Conservation (phyloP, 2,329 filamentous ascomycete species). For the Niveomyces coronatus region DNA sequence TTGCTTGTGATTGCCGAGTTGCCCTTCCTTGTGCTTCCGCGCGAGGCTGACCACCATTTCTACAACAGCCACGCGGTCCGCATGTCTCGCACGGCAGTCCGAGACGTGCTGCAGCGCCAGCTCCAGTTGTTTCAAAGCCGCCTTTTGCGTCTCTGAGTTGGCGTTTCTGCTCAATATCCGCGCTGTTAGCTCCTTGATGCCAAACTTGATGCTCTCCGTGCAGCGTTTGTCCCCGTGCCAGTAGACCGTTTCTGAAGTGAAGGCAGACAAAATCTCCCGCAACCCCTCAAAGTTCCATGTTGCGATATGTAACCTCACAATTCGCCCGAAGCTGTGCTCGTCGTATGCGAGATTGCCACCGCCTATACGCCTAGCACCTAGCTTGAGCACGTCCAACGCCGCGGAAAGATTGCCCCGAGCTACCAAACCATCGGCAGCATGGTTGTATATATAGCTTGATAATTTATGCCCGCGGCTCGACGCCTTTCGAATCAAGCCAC, state of each 20-base stretch:
- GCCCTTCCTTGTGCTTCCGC: not conserved
- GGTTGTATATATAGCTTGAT: conserved; percentile 27
- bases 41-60: conserved; percentile 15
- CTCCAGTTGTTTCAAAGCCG: conserved; percentile 16
- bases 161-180: conserved; percentile 14
- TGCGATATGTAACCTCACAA: conserved; percentile 25
- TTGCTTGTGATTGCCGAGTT: conserved; percentile 3
- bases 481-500: conserved; percentile 20
- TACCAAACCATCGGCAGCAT: conserved; percentile 22
- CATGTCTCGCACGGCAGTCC: conserved; percentile 13
- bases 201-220: conserved; percentile 28
- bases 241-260: conserved; percentile 21
- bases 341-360: conserved; percentile 25
- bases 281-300: conserved; percentile 22
- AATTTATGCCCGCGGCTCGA: conserved; percentile 20
- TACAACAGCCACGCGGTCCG: conserved; percentile 12
- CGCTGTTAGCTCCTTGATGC: conserved; percentile 24
- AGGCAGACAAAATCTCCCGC: conserved; percentile 19
- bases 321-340: conserved; percentile 27
- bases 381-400: conserved; percentile 23
- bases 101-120: conserved; percentile 17
- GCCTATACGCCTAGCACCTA: conserved; percentile 28
- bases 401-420: conserved; percentile 19
- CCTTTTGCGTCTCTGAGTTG: conserved; percentile 13
- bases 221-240: conserved; percentile 28